A percentile compares a stretch with the other conserved stretches of the same genome.
Evolutionary conservation across 306 rosid genomes (phyloP).

Genomic region (Adenanthera pavonina): DNA sequence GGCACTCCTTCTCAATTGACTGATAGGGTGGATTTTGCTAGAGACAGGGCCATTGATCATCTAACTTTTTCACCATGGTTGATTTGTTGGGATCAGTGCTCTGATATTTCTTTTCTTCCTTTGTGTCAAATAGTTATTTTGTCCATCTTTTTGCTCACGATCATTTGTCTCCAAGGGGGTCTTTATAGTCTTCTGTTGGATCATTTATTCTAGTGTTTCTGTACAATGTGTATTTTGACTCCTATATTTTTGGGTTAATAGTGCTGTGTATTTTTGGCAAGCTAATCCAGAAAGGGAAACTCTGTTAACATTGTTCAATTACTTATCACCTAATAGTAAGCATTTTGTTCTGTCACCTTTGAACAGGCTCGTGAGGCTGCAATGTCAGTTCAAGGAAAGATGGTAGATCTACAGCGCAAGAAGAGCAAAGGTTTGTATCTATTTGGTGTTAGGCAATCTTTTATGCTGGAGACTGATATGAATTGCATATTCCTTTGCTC

Average conservation of each 20-base stretch:
- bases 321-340: background rate
- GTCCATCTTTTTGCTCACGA: background rate
- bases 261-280: background rate
- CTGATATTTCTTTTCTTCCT: background rate
- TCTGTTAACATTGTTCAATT: background rate
- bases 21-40: background rate
- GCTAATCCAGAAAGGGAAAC: background rate
- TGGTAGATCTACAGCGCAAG: constrained; percentile 93
- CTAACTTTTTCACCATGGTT: constrained; percentile 12
- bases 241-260: background rate
- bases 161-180: background rate
- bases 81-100: background rate
- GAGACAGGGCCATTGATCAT: background rate
- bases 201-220: background rate
- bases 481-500: constrained; percentile 24
- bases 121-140: background rate
- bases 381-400: constrained; percentile 85
- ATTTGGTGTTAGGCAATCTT: constrained; percentile 13
- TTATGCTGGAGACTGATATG: constrained; percentile 14
- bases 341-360: constrained; percentile 32
- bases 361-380: constrained; percentile 96
- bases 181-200: background rate
- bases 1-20: background rate
- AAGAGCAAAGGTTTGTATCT: constrained; percentile 82
- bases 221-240: background rate